Base-by-base conservation (phyloP, 1,139 yeast species). In the Sugiyamaella sp. region DNA sequence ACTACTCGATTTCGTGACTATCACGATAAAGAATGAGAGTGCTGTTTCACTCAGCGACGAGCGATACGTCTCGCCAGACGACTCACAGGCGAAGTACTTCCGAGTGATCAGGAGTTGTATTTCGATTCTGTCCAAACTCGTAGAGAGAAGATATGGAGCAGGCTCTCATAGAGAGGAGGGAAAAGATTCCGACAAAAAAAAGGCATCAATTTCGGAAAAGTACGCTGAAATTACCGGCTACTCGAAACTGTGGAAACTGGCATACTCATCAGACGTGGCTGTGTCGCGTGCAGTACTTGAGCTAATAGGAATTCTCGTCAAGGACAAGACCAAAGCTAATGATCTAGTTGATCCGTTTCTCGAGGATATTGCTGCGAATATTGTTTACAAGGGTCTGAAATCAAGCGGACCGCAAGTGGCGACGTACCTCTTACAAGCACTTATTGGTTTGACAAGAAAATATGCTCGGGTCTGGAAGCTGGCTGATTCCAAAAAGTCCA, bases 11-110 rank as follows among this genome's bases (percentile, higher is more conserved):
- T 83, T 79, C 59, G 74, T 82, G 8, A 71, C 74, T 37, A 80
- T 83, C 33, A 75, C 81, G 0, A 63, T 87, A 8, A 70, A 78
- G 9, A 68, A 72, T 39, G 96, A 90, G 66, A 74, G 81, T 1
- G 77, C 77, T 4, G 81, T 79, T 16, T 79, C 90, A 0, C 69
- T 90, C 38, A 84, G 95, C 2, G 97, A 91, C 63, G 86, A 84
- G 63, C 75, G 96, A 57, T 85, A 82, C 65, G 80, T 84, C 21
- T 78, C 83, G 3, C 80, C 78, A 51, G 87, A 83, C 27, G 96
- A 89, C 58, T 78, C 88, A 0, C 74, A 75, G 20, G 72, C 82
- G n/a, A 89, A 87, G 65, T 87, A 84, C 64, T 76, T 78, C 37
- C 74, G 96, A 53, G 78, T 85, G 1, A 67, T 83, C 12, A 76